A percentile compares a stretch with the other conserved stretches of the same genome.
These are phyloP conservation scores for Anthostomella pinea DNA, from an alignment of 2,329 filamentous ascomycete genomes.

Conservation along the genomic window DNA sequence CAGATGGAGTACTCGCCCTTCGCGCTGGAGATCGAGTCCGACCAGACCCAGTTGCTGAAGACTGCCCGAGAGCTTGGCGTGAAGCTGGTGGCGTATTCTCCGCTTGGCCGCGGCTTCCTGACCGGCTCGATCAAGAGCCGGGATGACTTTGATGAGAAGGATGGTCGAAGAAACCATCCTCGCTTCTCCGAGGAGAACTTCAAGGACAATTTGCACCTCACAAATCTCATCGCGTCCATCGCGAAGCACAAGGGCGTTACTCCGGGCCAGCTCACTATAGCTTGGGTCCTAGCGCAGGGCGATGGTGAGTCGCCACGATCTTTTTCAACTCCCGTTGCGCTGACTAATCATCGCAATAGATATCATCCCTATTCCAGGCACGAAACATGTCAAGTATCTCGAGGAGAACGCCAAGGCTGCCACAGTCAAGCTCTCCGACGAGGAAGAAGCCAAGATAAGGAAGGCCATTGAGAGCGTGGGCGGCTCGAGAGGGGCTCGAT, in stretches of 20 bases:
- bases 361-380: conserved; percentile 36
- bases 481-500: conserved; percentile 19
- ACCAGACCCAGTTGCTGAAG: conserved; percentile 43
- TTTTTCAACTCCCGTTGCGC: background rate
- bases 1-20: conserved; percentile 54
- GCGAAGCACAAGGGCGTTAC: conserved; percentile 38
- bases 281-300: conserved; percentile 51
- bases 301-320: conserved; percentile 25
- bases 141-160: conserved; percentile 41
- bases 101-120: conserved; percentile 54
- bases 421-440: conserved; percentile 32
- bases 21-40: conserved; percentile 56
- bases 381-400: conserved; percentile 32
- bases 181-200: conserved; percentile 48
- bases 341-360: conserved; percentile 53
- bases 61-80: conserved; percentile 53
- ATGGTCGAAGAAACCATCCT: conserved; percentile 39
- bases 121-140: conserved; percentile 43
- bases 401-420: conserved; percentile 33
- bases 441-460: conserved; percentile 36
- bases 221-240: conserved; percentile 24
- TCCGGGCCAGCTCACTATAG: conserved; percentile 50
- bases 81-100: conserved; percentile 52
- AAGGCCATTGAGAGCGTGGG: conserved; percentile 31
- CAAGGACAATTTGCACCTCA: conserved; percentile 42